These are phyloP conservation scores for Cryptococcus maquisensis DNA, from an alignment of 1,284 basidiomycete genomes.

Conservation along the genomic window DNA sequence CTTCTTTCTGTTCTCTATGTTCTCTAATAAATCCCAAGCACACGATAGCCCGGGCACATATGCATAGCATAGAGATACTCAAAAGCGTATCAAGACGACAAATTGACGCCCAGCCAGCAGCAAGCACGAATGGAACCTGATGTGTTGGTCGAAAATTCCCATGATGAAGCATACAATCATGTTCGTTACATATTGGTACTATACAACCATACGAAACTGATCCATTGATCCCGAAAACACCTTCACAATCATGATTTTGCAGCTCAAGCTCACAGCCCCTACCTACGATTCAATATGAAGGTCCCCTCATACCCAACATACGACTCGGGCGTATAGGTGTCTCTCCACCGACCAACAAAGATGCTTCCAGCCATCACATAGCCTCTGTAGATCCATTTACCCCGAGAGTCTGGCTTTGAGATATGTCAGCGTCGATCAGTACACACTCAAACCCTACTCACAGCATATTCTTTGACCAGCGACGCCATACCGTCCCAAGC, in stretches of 20 bases:
- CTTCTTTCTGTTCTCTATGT: too few relatives aligned
- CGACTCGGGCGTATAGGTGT: conserved; percentile 47
- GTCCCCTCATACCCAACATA: conserved; percentile 49
- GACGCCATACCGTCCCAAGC: conserved; percentile 54
- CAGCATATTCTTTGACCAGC: conserved; percentile 53
- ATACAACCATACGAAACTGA: not conserved
- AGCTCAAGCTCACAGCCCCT: not conserved
- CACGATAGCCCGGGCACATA: too few relatives aligned
- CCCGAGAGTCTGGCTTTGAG: conserved; percentile 49
- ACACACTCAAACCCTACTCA: conserved; percentile 20
- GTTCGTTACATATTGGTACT: not conserved
- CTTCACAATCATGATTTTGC: too few relatives aligned
- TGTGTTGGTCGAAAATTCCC: too few relatives aligned
- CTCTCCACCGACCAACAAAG: conserved; percentile 48
- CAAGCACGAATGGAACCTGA: too few relatives aligned
- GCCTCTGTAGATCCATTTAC: conserved; percentile 54
- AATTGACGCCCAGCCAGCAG: too few relatives aligned
- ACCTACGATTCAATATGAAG: conserved; percentile 47
- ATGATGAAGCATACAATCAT: too few relatives aligned
- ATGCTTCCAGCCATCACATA: conserved; percentile 44
- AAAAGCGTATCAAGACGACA: too few relatives aligned
- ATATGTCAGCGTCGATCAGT: not conserved
- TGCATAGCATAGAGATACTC: too few relatives aligned
- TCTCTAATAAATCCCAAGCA: too few relatives aligned
- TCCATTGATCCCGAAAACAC: too few relatives aligned